These are phyloP conservation scores for Asterionellopsis glacialis DNA, from an alignment of 108 stramenopile genomes.

Conservation along the genomic window DNA sequence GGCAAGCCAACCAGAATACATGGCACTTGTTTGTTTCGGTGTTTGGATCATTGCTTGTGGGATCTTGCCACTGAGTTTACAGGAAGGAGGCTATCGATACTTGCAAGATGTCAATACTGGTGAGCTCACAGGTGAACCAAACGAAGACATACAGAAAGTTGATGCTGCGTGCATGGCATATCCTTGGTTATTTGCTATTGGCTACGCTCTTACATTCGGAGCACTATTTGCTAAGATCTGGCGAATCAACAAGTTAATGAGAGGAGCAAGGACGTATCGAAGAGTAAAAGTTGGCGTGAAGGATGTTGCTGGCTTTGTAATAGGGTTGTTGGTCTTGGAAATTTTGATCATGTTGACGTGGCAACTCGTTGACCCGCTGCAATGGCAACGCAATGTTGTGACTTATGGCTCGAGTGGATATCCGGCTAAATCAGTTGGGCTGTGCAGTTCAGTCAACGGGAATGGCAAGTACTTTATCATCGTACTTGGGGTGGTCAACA, in stretches of 20 bases:
- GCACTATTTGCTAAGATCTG: slow-evolving; percentile 61
- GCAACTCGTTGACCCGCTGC: too few species aligned
- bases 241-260: slow-evolving; percentile 31
- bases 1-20: slow-evolving; percentile 38
- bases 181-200: slow-evolving; percentile 39
- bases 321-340: too few species aligned
- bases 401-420: too few species aligned
- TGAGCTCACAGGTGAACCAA: too few species aligned
- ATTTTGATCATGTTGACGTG: too few species aligned
- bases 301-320: too few species aligned
- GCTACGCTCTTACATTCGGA: slow-evolving; percentile 39
- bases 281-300: background rate
- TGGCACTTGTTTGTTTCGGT: slow-evolving; percentile 51
- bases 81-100: slow-evolving; percentile 20
- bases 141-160: too few species aligned
- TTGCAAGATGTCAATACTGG: slow-evolving; percentile 1
- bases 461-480: too few species aligned
- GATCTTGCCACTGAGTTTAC: slow-evolving; percentile 32
- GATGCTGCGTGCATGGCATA: slow-evolving; percentile 17
- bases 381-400: too few species aligned
- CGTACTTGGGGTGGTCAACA: slow-evolving; percentile 24
- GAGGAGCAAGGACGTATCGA: too few species aligned
- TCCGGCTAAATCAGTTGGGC: too few species aligned
- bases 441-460: too few species aligned
- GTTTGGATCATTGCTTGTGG: slow-evolving; percentile 43